phyloP scores from a whole-genome alignment of 371 early-diverging fungal genomes.

The Fennellomyces sp. region DNA sequence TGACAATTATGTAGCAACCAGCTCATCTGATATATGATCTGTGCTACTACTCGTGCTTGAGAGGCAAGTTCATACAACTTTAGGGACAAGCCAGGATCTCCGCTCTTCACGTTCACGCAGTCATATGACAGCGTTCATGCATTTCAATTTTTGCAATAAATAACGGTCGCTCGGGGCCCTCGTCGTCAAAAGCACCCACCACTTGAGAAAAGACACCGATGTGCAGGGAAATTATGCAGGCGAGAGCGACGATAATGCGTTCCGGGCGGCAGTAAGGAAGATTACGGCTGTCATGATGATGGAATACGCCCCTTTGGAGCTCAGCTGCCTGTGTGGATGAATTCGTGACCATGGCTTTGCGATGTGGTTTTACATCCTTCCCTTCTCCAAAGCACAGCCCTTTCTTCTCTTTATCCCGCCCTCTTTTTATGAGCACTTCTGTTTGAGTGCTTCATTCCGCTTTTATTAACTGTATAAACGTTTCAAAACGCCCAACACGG shows the following conservation, averaged over 20 bases:
- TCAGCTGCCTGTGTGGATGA: not conserved
- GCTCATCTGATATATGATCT: too few species aligned
- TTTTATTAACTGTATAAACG: not conserved
- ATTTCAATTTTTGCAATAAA: not conserved
- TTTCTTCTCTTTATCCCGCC: too few species aligned
- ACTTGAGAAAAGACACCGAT: not conserved
- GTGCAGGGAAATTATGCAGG: too few species aligned
- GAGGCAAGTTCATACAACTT: too few species aligned
- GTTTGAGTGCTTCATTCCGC: too few species aligned
- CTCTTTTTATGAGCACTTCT: too few species aligned
- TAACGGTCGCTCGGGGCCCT: not conserved
- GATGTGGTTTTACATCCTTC: too few species aligned
- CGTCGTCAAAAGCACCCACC: not conserved
- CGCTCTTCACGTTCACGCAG: too few species aligned
- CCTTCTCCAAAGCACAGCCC: not conserved
- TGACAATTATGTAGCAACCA: too few species aligned
- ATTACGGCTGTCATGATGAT: not conserved
- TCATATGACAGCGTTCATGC: not conserved
- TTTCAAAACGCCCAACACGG: conserved; percentile 12
- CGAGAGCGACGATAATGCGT: too few species aligned
- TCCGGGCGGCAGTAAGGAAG: not conserved
- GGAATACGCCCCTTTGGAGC: not conserved
- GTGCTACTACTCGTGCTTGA: too few species aligned
- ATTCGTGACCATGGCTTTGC: not conserved
- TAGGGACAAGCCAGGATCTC: too few species aligned